Conservation (phyloP, 2,329 filamentous ascomycete genomes). For the Arthrobotrys pseudoclavata region DNA sequence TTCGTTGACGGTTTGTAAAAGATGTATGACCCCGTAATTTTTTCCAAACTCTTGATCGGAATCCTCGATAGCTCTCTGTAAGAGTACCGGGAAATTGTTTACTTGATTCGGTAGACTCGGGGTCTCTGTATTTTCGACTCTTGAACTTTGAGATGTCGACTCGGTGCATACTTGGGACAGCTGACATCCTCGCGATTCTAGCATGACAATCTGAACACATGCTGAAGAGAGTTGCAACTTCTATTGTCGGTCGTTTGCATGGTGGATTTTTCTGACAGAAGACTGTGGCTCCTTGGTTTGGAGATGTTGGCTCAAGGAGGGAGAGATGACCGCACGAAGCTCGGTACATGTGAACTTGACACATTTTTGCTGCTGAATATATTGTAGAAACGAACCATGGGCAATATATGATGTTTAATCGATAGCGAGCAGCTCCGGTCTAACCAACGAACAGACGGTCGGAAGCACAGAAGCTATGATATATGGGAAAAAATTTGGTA, state of each 20-base stretch:
- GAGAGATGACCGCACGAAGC: slow-evolving; percentile 53
- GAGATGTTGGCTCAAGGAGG: slow-evolving; percentile 45
- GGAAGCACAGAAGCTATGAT: slow-evolving; percentile 10
- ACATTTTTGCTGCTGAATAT: slow-evolving; percentile 41
- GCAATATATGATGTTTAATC: not conserved
- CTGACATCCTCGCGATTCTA: slow-evolving; percentile 28
- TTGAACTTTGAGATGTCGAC: slow-evolving; percentile 59
- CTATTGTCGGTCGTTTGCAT: slow-evolving; percentile 53
- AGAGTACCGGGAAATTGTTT: not conserved
- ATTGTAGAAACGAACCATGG: slow-evolving; percentile 20
- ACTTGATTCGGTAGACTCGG: slow-evolving; percentile 11
- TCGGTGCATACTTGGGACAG: slow-evolving; percentile 54
- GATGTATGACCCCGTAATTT: slow-evolving; percentile 27
- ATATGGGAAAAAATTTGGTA: not conserved
- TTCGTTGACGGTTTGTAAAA: slow-evolving; percentile 17
- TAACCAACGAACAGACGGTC: slow-evolving; percentile 6
- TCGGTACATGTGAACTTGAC: slow-evolving; percentile 57
- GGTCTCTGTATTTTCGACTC: slow-evolving; percentile 40
- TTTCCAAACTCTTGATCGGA: slow-evolving; percentile 53
- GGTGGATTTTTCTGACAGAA: slow-evolving; percentile 57
- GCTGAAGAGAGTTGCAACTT: slow-evolving; percentile 47
- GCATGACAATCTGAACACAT: slow-evolving; percentile 55
- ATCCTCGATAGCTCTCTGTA: slow-evolving; percentile 22
- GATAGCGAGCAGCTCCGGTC: slow-evolving; percentile 6
- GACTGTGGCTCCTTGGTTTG: slow-evolving; percentile 34